phyloP scores from a whole-genome alignment of 106 monocot genomes.

The Apostasia ramifera region DNA sequence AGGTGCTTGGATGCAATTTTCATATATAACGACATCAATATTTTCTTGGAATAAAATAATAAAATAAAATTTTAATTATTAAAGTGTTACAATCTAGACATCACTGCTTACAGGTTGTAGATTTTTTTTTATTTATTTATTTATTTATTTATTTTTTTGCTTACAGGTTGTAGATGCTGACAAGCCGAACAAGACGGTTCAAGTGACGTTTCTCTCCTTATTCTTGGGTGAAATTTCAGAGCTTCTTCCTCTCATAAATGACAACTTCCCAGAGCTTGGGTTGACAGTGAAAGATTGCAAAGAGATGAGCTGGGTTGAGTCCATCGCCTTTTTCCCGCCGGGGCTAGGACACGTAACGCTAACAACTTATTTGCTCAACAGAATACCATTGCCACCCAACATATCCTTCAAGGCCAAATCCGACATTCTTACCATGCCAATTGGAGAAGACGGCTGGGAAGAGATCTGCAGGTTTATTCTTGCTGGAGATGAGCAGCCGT shows the following conservation, averaged over 20 bases:
- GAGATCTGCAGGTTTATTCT: neutral
- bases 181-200: neutral
- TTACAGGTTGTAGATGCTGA: too few relatives aligned
- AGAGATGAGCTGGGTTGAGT: slow-evolving; percentile 46
- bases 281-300: slow-evolving; percentile 20
- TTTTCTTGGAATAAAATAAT: too few relatives aligned
- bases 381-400: neutral
- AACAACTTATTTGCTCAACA: slow-evolving; percentile 11
- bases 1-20: too few relatives aligned
- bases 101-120: too few relatives aligned
- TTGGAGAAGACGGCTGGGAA: neutral
- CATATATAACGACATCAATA: too few relatives aligned
- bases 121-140: too few relatives aligned
- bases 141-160: too few relatives aligned
- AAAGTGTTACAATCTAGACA: too few relatives aligned
- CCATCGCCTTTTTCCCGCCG: slow-evolving; percentile 7
- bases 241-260: slow-evolving; percentile 11
- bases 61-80: too few relatives aligned
- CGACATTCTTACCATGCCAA: slow-evolving; percentile 16
- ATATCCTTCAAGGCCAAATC: slow-evolving; percentile 25
- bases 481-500: slow-evolving; percentile 1
- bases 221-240: slow-evolving; percentile 26
- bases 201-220: slow-evolving; percentile 16
- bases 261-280: slow-evolving; percentile 21
- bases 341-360: neutral